Evolutionary conservation across 768 basidiomycete species (phyloP).

Genomic region (Dioszegia aurantiaca): DNA sequence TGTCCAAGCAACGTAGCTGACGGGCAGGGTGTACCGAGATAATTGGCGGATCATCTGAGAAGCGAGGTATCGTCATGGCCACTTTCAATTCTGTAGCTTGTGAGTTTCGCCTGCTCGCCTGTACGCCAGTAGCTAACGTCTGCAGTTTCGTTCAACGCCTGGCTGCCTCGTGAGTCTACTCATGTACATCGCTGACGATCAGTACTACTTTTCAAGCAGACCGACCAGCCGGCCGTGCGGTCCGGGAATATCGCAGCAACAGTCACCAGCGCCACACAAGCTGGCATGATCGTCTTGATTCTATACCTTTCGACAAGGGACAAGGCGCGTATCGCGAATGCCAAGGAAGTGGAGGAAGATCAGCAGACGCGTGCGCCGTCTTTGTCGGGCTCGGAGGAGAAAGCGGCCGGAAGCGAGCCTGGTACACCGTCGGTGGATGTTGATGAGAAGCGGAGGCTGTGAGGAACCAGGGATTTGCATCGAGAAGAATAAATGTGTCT

Average conservation of each 20-base stretch:
- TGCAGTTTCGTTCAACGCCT: constrained; percentile 24
- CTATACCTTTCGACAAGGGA: constrained; percentile 19
- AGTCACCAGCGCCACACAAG: constrained; percentile 17
- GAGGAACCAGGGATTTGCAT: too few relatives aligned
- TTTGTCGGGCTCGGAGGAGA: neutral
- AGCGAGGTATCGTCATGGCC: constrained; percentile 25
- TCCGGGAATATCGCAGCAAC: constrained; percentile 26
- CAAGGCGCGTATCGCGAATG: neutral
- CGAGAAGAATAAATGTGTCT: too few relatives aligned
- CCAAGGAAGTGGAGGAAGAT: neutral
- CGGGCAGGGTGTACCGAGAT: constrained; percentile 28
- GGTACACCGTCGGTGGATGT: neutral
- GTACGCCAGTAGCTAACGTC: neutral
- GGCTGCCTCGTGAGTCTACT: constrained; percentile 21
- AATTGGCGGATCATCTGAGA: constrained; percentile 21
- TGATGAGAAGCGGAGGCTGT: neutral
- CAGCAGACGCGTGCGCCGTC: neutral
- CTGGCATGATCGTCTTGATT: constrained; percentile 9
- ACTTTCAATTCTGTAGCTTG: constrained; percentile 29
- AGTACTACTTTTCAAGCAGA: constrained; percentile 26
- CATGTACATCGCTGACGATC: neutral
- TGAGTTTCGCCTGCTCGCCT: constrained; percentile 2
- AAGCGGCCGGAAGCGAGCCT: neutral
- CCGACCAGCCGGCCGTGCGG: constrained; percentile 23
- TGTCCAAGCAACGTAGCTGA: too few relatives aligned